Evolutionary conservation across 805 yeast genomes (phyloP), one percentile per base, ranked within the genome.

Genomic region (Wickerhamiella australiensis): DNA sequence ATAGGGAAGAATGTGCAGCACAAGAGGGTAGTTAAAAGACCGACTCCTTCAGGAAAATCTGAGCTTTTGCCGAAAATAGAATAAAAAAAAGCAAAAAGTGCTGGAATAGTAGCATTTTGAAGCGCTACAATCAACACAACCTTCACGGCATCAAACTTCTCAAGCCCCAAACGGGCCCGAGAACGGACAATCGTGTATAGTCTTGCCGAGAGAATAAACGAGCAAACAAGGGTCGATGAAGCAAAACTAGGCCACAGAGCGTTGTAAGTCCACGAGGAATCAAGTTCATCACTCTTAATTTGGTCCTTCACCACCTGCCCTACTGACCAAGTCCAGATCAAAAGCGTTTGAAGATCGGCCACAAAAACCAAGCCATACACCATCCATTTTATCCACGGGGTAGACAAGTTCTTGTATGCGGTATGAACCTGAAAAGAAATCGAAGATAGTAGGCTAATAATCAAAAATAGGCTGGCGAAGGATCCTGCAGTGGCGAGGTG

Each of bases 41-140:
- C 50, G 12, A 47, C 13, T 2, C 31, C 42, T 12, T 45, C 47
- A n/a, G 35, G 41, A 13, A 36, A 46, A 33, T 23, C 15, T 5
- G 8, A n/a, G 25, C 17, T 13, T 2, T 18, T 5, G 12, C 21
- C 41, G n/a, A 17, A 13, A n/a, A 37, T 18, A 12, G 48, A 29
- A n/a, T 23, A 27, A n/a, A 49, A 18, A 5, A 49, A 27, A 1
- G 45, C 33, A 29, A 49, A 90, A 57, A 9, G 80, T 64, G 92
- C 76, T 2, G 97, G 96, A 17, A 85, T 67, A 8, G 87, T 63
- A 73, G 88, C 75, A 0, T 95, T 79, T 64, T 92, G 97, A 12
- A 78, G 66, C 0, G 85, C 69, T 90, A 85, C 85, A 49, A 88
- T 81, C 52, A 85, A 66, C 42, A 92, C 65, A 31, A 87, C 77